phyloP scores from a whole-genome alignment of 805 yeast species.

The Metschnikowia santaceciliae region DNA sequence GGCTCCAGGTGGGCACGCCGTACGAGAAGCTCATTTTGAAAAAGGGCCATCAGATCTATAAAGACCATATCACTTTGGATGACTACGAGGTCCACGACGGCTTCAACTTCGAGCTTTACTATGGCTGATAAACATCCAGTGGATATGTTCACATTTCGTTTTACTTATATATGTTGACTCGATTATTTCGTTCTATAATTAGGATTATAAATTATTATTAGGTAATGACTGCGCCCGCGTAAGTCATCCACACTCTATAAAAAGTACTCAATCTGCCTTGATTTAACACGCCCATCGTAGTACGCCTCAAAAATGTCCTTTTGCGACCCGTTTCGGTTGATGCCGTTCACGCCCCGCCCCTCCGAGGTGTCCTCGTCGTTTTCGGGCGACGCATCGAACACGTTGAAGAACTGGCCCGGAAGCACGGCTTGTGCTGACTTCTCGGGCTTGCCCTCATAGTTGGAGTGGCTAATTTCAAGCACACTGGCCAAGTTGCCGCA shows the following conservation, averaged over 20 bases:
- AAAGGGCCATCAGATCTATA: constrained; percentile 79
- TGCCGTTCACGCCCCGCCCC: constrained; percentile 40
- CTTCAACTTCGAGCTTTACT: constrained; percentile 79
- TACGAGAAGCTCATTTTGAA: constrained; percentile 66
- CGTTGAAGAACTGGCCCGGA: constrained; percentile 73
- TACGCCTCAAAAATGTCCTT: constrained; percentile 26
- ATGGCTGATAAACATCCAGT: constrained; percentile 34
- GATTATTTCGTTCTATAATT: background rate
- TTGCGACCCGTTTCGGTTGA: constrained; percentile 6
- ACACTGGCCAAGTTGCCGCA: constrained; percentile 98
- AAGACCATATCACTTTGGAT: constrained; percentile 87
- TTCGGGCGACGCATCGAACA: constrained; percentile 96
- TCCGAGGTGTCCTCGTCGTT: constrained; percentile 57
- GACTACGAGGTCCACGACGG: constrained; percentile 95
- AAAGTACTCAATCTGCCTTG: constrained; percentile 50
- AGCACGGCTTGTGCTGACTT: constrained; percentile 25
- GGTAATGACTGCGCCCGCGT: constrained; percentile 4
- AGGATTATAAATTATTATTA: background rate
- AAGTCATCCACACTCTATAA: constrained; percentile 22
- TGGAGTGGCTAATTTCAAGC: constrained; percentile 65
- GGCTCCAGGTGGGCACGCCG: constrained; percentile 77
- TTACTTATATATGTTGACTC: background rate
- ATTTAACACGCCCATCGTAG: constrained; percentile 25
- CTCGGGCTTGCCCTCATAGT: constrained; percentile 30
- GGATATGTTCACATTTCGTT: too few relatives aligned